These are phyloP conservation scores for Hibiscus mutabilis DNA, from an alignment of 345 rosid species.

Conservation along the genomic window DNA sequence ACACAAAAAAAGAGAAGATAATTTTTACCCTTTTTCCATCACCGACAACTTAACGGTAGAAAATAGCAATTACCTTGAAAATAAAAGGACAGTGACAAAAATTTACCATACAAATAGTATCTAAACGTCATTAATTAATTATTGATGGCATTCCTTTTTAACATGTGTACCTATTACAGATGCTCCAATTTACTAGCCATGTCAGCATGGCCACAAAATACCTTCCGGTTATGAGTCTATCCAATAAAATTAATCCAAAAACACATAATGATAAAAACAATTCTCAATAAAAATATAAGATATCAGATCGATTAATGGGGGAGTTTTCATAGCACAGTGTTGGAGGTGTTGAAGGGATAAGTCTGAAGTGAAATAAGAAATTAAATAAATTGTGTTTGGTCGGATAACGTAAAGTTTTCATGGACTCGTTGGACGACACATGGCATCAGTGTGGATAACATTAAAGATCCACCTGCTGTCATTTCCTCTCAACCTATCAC, in stretches of 20 bases:
- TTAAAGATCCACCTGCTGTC: conserved; percentile 10
- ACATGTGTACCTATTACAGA: background rate
- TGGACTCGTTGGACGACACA: background rate
- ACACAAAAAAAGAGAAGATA: too few species aligned
- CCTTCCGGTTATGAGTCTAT: too few species aligned
- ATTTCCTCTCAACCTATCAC: background rate
- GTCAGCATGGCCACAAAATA: background rate
- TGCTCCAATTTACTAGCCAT: background rate
- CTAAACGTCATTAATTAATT: background rate
- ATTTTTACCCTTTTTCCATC: too few species aligned
- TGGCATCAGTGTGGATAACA: background rate
- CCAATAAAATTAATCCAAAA: too few species aligned
- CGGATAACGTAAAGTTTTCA: background rate
- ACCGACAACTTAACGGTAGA: background rate
- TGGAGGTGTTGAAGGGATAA: background rate
- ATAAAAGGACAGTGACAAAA: background rate
- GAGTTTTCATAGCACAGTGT: background rate
- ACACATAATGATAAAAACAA: too few species aligned
- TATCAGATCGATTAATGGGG: background rate
- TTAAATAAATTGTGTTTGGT: background rate
- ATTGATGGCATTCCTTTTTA: too few species aligned
- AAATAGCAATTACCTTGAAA: background rate
- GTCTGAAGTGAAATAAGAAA: background rate
- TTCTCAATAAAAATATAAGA: too few species aligned
- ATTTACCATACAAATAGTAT: background rate